Base-by-base conservation (phyloP, 2,329 filamentous ascomycete genomes). In the Calonectria pseudoturangicola region DNA sequence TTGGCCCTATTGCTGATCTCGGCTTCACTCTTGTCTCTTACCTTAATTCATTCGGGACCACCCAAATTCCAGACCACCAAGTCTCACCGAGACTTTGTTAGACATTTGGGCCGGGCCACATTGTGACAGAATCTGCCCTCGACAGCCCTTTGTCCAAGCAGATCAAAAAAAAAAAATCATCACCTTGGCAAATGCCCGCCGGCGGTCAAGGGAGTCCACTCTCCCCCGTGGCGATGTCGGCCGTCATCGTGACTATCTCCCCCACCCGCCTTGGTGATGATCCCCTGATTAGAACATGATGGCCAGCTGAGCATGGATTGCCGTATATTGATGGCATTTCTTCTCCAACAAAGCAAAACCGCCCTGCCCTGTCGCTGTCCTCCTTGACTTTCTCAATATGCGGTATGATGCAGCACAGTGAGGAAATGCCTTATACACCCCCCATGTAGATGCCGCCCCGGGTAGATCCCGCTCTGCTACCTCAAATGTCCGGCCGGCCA, bases 401-500 rank as follows among this genome's bases (percentile, higher is more conserved):
- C 43, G 50, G 27, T 30, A 48, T 33, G 25, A 41, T 56, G 62
- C 51, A 60, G 33, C 45, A 33, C 54, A 16, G 12, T 21, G 21
- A 41, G 21, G 47, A 15, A 18, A 51, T 66, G 63, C 47, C 63
- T 54, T 51, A 50, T 36, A 54, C 43, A 9, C 47, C 51, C 63
- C 63, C 69, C 43, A 51, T 51, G 39, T 45, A 45, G 45, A 48
- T 39, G 58, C 54, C 45, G 47, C 63, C 25, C 64, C 69, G 69
- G 69, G 69, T 67, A 71, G 69, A 71, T 71, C 64, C 69, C 64
- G 64, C 41, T 71, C 64, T 51, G 28, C 25, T 63, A 41, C 45
- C 54, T 18, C 56, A 39, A 62, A 48, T 33, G 64, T 25, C 47
- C 47, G 69, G 56, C 64, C 64, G 64, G 64, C 21, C 64, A 56